These are phyloP conservation scores for Rhizomucor miehei DNA, from an alignment of 371 early-diverging fungal species.

Conservation along the genomic window DNA sequence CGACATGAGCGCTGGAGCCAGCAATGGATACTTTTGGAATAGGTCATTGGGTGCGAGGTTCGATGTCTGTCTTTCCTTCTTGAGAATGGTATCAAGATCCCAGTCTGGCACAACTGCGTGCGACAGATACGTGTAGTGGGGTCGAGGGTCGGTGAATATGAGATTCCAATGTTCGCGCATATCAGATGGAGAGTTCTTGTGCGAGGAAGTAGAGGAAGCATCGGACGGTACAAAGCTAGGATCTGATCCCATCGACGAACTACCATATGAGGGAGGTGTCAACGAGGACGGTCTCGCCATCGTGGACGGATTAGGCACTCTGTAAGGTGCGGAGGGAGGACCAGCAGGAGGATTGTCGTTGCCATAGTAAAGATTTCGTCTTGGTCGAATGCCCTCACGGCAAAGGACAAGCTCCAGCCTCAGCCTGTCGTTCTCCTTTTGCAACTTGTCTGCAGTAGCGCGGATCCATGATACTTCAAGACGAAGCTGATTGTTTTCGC, in stretches of 20 bases:
- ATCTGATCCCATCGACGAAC: constrained; percentile 1
- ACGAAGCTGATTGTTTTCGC: constrained; percentile 56
- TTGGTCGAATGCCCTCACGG: constrained; percentile 12
- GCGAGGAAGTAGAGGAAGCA: constrained; percentile 18
- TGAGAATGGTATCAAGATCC: constrained; percentile 27
- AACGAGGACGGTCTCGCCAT: constrained; percentile 6
- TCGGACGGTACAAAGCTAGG: constrained; percentile 9
- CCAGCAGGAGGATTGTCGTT: neutral
- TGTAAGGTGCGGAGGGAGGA: neutral
- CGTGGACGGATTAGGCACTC: neutral
- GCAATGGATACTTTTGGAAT: constrained; percentile 32
- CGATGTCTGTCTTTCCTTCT: constrained; percentile 13
- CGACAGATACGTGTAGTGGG: constrained; percentile 28
- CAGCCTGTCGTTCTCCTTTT: constrained; percentile 34
- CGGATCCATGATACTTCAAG: constrained; percentile 46
- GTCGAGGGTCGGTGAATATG: constrained; percentile 14
- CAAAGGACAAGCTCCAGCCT: constrained; percentile 29
- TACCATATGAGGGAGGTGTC: constrained; percentile 11
- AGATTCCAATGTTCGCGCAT: constrained; percentile 26
- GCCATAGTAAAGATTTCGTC: neutral
- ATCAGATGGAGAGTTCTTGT: constrained; percentile 27
- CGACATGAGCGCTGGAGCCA: constrained; percentile 46
- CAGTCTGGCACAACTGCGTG: constrained; percentile 42
- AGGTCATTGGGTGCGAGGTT: constrained; percentile 8
- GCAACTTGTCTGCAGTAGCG: constrained; percentile 24